Evolutionary conservation across 345 rosid genomes (phyloP), one percentile per base, ranked within the genome.

Genomic region (Pistacia atlantica): DNA sequence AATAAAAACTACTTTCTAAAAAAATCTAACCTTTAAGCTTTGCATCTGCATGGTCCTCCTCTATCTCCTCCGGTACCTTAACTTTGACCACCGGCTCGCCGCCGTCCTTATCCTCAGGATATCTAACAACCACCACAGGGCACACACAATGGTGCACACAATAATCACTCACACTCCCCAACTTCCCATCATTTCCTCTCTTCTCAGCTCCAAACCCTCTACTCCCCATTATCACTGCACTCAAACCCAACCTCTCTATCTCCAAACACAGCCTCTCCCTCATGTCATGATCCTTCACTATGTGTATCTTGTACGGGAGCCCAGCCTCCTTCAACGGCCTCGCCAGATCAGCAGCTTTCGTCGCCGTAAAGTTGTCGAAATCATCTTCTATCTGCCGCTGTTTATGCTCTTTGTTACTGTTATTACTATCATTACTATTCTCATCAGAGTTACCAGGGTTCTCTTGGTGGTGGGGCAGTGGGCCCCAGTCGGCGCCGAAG

Each of bases 401-500:
- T 28, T 77, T 65, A 8, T 77, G 67, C 8, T 72, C 79, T 1
- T 63, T 79, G 65, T 73, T 75, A 46, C 11, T 42, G 10, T 42
- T 5, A 42, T 7, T 42, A 42, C 46, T 7, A 42, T 7, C 46
- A 42, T 7, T 42, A 42, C 46, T 42, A 7, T 42, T 16, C 46
- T 48, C n/a, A 25, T 48, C 37, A 17, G 11, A 45, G 1, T 72
- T 13, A 49, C 37, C n/a, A 6, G 83, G 45, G 51, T 49, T 67
- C 4, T 72, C 75, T 46, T 77, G 80, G 28, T 80, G 87, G 81
- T 80, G 87, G 69, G 97, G 90, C 31, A 91, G 91, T 1, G 98
- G 97, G 48, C 97, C 99, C 98, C 99, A 96, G 71, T 96, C 99
- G 65, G 99, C 99, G 70, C 99, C 99, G 79, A 86, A 93, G 67